These are phyloP conservation scores for Bathelium albidoporum DNA, from an alignment of 495 filamentous ascomycete species.

Conservation along the genomic window DNA sequence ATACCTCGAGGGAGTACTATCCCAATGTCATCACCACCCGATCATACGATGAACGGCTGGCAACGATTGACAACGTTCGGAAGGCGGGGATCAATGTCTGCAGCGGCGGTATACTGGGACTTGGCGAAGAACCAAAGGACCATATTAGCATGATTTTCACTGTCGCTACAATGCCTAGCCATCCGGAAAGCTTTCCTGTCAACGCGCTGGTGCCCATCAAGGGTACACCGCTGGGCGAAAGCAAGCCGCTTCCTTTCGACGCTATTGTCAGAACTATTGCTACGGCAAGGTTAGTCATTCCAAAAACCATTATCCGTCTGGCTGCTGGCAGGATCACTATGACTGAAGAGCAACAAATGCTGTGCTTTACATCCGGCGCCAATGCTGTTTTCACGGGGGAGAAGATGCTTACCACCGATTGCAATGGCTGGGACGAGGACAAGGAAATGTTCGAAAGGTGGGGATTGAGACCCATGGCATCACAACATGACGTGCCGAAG, in stretches of 20 bases:
- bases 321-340: constrained; percentile 71
- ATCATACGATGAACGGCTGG: constrained; percentile 70
- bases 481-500: neutral
- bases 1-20: constrained; percentile 79
- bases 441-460: constrained; percentile 65
- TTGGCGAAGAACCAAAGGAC: constrained; percentile 65
- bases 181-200: constrained; percentile 78
- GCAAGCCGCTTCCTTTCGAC: constrained; percentile 58
- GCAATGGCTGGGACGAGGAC: constrained; percentile 82
- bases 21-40: constrained; percentile 70
- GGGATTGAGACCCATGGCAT: constrained; percentile 58
- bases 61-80: constrained; percentile 62
- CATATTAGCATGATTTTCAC: constrained; percentile 72
- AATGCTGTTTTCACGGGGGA: constrained; percentile 87
- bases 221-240: constrained; percentile 69
- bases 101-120: constrained; percentile 68
- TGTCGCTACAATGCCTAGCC: constrained; percentile 59
- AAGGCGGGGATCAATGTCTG: constrained; percentile 80
- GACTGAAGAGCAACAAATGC: constrained; percentile 69
- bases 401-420: constrained; percentile 84
- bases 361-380: constrained; percentile 76
- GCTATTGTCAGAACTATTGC: constrained; percentile 65
- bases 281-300: constrained; percentile 67
- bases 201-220: constrained; percentile 80
- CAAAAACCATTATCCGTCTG: constrained; percentile 67